These are phyloP conservation scores for Stachybotrys chlorohalonatus DNA, from an alignment of 2,329 filamentous ascomycete genomes.

Conservation along the genomic window DNA sequence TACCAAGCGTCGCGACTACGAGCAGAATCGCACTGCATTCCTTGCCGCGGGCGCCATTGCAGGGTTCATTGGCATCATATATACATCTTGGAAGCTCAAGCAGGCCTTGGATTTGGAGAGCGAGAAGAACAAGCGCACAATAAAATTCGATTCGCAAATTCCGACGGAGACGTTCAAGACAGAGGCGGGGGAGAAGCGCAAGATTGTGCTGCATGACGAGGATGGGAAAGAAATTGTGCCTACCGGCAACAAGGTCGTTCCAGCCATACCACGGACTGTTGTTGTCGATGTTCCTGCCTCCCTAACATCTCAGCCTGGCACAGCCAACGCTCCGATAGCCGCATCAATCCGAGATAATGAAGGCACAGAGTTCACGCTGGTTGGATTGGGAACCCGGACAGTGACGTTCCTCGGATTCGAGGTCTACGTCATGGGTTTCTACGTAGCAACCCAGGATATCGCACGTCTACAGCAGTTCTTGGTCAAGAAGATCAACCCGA, in stretches of 20 bases:
- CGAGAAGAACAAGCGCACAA: slow-evolving; percentile 29
- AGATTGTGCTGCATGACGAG: slow-evolving; percentile 55
- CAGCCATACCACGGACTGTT: slow-evolving; percentile 67
- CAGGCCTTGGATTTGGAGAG: slow-evolving; percentile 22
- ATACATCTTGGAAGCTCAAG: slow-evolving; percentile 44
- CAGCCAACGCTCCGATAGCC: slow-evolving; percentile 20
- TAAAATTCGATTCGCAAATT: slow-evolving; percentile 29
- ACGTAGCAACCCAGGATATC: slow-evolving; percentile 78
- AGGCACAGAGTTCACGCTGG: slow-evolving; percentile 69
- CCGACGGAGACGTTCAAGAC: slow-evolving; percentile 37
- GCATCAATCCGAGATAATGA: slow-evolving; percentile 28
- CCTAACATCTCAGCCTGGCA: slow-evolving; percentile 10
- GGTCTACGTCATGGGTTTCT: slow-evolving; percentile 91
- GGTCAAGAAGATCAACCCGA: slow-evolving; percentile 64
- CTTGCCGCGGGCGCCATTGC: slow-evolving; percentile 40
- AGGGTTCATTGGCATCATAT: slow-evolving; percentile 39
- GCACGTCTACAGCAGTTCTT: slow-evolving; percentile 70
- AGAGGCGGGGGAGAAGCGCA: slow-evolving; percentile 41
- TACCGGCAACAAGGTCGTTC: slow-evolving; percentile 73
- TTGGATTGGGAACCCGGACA: slow-evolving; percentile 79
- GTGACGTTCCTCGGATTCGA: slow-evolving; percentile 86
- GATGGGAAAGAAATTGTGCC: slow-evolving; percentile 66
- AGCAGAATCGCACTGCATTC: slow-evolving; percentile 41
- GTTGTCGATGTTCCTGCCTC: slow-evolving; percentile 40
- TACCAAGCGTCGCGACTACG: slow-evolving; percentile 36